Evolutionary conservation across 192 early-diverging fungal genomes (phyloP), one percentile per base, ranked within the genome.

Genomic region (Mortierella hygrophila): DNA sequence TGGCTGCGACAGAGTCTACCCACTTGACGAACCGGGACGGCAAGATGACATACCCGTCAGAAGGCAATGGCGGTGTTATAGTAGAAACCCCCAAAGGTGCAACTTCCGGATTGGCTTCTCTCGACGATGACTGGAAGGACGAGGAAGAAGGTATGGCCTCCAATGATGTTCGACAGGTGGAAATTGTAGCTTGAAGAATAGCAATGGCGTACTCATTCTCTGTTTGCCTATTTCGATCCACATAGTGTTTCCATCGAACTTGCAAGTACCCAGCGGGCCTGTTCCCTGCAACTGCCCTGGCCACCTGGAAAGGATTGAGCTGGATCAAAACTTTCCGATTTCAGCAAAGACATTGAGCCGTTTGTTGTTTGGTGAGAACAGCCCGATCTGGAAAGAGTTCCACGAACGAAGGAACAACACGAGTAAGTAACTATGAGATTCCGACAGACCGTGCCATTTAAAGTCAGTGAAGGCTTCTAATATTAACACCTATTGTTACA

Each of bases 291-390:
- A 89, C 16, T 96, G 95, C 81, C 74, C 87, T 32, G 94, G 95
- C 49, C 95, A 96, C 88, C 77, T 92, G 38, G 95, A 96, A 60
- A 90, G 92, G 70, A 72, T 89, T 37, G 93, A 94, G 49, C 54
- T 75, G n/a, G 92, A 94, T 35, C 74, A 90, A 38, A 90, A 91
- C 32, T 74, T 94, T 13, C 73, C 83, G 1, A 40, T 93, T 23
- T 89, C 93, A 4, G 95, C 94, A 26, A 95, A 93, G 76, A 87
- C 80, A 49, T 37, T 91, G n/a, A 94, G 90, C 78, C 92, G 93
- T 0, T 69, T 93, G 21, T 70, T 95, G 2, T 96, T 95, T 82
- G 89, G 89, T 10, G 46, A 88, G 20, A 78, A 93, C 21, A 88
- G 88, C 21, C 83, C 88, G 23, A 68, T 94, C 40, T 92, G 85